phyloP scores from a whole-genome alignment of 495 filamentous ascomycete species.

The Penicillium argentinense region DNA sequence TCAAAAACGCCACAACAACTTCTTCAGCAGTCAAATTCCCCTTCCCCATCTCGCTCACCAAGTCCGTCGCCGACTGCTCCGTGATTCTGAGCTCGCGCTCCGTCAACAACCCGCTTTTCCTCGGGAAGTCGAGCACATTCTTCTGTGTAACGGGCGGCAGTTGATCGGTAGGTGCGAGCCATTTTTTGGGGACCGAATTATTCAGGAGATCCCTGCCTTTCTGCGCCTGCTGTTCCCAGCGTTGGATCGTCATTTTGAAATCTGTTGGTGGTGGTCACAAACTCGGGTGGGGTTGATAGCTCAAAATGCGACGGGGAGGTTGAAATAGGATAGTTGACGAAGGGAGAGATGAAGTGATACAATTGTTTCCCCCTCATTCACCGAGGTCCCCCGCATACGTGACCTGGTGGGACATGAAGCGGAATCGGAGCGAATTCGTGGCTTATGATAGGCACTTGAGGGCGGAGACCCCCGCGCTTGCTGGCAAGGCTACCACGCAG shows the following conservation, averaged over 20 bases:
- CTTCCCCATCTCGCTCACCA: constrained; percentile 48
- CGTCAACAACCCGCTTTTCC: constrained; percentile 48
- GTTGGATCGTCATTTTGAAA: constrained; percentile 24
- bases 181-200: constrained; percentile 41
- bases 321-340: not conserved
- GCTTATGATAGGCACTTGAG: not conserved
- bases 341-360: not conserved
- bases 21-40: constrained; percentile 54
- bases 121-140: constrained; percentile 44
- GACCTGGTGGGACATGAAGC: not conserved
- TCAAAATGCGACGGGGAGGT: not conserved
- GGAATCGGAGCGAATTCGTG: not conserved
- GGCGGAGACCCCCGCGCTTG: constrained; percentile 1
- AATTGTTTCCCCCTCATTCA: not conserved
- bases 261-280: not conserved
- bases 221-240: constrained; percentile 35
- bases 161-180: constrained; percentile 31
- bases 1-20: constrained; percentile 61
- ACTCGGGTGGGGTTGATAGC: too few relatives aligned
- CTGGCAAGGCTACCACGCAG: not conserved
- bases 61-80: constrained; percentile 52
- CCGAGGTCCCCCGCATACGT: not conserved
- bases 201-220: constrained; percentile 35
- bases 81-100: constrained; percentile 58
- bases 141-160: constrained; percentile 31